A percentile compares a stretch with the other conserved stretches of the same genome.
Evolutionary conservation across 2,329 filamentous ascomycete genomes (phyloP).

Genomic region (Xylariaceae sp.): DNA sequence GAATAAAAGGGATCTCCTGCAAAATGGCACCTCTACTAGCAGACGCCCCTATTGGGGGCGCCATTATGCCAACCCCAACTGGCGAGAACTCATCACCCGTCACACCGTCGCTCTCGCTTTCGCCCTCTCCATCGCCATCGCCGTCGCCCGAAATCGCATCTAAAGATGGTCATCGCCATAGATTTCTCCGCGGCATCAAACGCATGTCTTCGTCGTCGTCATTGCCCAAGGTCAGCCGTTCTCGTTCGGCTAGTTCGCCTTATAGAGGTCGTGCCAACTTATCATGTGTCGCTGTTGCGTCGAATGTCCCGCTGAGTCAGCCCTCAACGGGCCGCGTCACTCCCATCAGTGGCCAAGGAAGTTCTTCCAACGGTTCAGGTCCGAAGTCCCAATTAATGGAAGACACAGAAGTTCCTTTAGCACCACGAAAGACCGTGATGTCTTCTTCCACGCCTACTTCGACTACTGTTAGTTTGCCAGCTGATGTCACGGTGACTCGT

Average conservation of each 20-base stretch:
- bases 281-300: slow-evolving; percentile 51
- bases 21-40: slow-evolving; percentile 11
- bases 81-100: slow-evolving; percentile 19
- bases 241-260: slow-evolving; percentile 62
- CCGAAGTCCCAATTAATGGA: slow-evolving; percentile 39
- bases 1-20: not conserved
- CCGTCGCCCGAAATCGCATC: slow-evolving; percentile 33
- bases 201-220: slow-evolving; percentile 78
- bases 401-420: slow-evolving; percentile 44
- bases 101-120: not conserved
- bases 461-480: slow-evolving; percentile 57
- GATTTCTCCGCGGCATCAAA: slow-evolving; percentile 67
- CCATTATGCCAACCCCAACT: slow-evolving; percentile 17
- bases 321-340: slow-evolving; percentile 32
- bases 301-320: slow-evolving; percentile 37
- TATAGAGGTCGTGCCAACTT: slow-evolving; percentile 52
- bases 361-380: slow-evolving; percentile 37
- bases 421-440: slow-evolving; percentile 48
- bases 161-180: slow-evolving; percentile 64
- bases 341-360: slow-evolving; percentile 34
- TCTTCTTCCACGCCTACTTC: slow-evolving; percentile 35
- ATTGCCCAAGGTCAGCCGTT: slow-evolving; percentile 57
- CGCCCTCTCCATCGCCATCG: not conserved
- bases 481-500: slow-evolving; percentile 50
- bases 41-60: slow-evolving; percentile 12